Evolutionary conservation across 768 basidiomycete species (phyloP), one percentile per base, ranked within the genome.

Genomic region (Hirschioporus abietinus): DNA sequence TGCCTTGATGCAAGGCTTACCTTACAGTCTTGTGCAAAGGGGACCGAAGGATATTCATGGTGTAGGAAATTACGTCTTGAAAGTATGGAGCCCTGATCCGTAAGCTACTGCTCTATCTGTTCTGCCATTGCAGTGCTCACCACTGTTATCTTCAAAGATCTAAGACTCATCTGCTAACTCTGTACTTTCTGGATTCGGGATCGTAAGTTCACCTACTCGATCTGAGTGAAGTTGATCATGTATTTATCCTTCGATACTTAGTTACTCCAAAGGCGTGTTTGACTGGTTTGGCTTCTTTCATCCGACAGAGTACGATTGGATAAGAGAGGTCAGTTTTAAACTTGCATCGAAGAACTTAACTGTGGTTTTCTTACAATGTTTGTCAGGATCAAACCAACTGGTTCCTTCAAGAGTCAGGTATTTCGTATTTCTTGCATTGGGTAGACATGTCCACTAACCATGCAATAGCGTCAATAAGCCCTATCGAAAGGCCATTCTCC

Each of bases 141-240:
- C 20, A 9, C 23, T 63, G 7, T 4, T n/a, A 8, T 65, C 26
- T 18, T 30, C 30, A 57, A 61, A 93, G 93, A 58, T 95, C 93
- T 15, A 91, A 86, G 76, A 95, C 88, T 0, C 94, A 96, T 68
- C 80, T 95, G n/a, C 79, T 96, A 68, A 94, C 95, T 0, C 74
- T 98, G 1, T 98, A 96, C 76, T 92, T 96, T 81, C 76, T 98
- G 66, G 95, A 98, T 73, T 95, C 94, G 0, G 92, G 92, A 10
- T 79, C 88, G 42, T 52, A 52, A 52, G 42, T 52, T 52, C 42
- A 15, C 42, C 42, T 52, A 52, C 12, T 15, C 42, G 3, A 52
- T 15, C 12, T 52, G 20, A 15, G 12, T 52, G 12, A 20, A 52
- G 4, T 20, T 5, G 42, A 52, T 52, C 42, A 6, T 1, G 12